Evolutionary conservation across 1,284 basidiomycete genomes (phyloP).

Genomic region (Ganoderma sinense): DNA sequence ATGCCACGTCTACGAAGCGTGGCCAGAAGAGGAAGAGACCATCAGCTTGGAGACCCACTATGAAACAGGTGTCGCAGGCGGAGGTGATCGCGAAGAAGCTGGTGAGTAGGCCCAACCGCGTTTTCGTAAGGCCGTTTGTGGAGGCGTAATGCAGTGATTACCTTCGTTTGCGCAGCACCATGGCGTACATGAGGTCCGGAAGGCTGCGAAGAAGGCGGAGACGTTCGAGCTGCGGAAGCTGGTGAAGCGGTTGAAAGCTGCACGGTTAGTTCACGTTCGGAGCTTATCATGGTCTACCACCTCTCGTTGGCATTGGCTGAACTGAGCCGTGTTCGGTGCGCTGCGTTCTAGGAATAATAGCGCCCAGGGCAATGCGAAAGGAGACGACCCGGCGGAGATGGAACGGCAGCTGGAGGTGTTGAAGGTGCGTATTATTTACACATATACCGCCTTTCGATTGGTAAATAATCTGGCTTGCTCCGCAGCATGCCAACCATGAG

Average conservation of each 20-base stretch:
- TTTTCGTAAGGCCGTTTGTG: not conserved
- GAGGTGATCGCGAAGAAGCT: constrained; percentile 29
- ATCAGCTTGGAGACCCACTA: constrained; percentile 3
- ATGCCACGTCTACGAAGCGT: not conserved
- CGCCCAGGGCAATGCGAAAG: constrained; percentile 37
- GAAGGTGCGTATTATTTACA: constrained; percentile 55
- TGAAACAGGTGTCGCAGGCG: constrained; percentile 19
- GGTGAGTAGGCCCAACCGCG: constrained; percentile 18
- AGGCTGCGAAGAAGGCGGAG: constrained; percentile 83
- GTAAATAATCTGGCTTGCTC: not conserved
- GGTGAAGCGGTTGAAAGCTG: constrained; percentile 80
- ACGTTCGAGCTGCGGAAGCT: constrained; percentile 85
- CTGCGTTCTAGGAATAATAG: not conserved
- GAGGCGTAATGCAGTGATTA: constrained; percentile 41
- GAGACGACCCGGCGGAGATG: constrained; percentile 55
- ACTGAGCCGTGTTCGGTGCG: not conserved
- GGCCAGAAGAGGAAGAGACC: constrained; percentile 24
- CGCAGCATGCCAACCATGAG: constrained; percentile 67
- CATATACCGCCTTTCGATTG: constrained; percentile 1
- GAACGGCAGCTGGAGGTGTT: constrained; percentile 75
- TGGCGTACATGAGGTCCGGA: constrained; percentile 68
- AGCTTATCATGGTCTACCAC: not conserved
- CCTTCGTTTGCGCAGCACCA: constrained; percentile 56
- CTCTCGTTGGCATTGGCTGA: not conserved
- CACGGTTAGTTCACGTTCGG: constrained; percentile 52